These are phyloP conservation scores for Colletotrichum cuscutae DNA, from an alignment of 2,329 filamentous ascomycete genomes.

Conservation along the genomic window DNA sequence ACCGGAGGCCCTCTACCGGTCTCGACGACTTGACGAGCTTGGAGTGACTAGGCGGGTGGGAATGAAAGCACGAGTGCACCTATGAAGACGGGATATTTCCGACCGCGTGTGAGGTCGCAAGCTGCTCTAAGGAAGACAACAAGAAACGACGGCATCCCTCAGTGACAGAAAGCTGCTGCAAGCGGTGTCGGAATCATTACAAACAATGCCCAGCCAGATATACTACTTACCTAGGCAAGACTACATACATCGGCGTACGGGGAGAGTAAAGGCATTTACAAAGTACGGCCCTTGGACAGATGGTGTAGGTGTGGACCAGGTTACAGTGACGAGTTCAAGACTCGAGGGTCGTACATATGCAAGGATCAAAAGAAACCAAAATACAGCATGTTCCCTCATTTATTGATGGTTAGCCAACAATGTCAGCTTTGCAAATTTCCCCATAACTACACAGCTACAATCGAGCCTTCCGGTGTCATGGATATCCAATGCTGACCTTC, in stretches of 20 bases:
- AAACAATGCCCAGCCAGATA: neutral
- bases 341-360: conserved; percentile 6
- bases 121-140: neutral
- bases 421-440: neutral
- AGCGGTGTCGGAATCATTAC: neutral
- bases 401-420: neutral
- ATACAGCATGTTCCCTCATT: neutral
- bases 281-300: conserved; percentile 8
- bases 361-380: conserved; percentile 13
- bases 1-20: conserved; percentile 65
- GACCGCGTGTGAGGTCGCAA: neutral
- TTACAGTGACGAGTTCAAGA: neutral
- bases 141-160: neutral
- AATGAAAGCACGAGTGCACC: conserved; percentile 4
- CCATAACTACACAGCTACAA: neutral
- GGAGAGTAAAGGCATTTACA: conserved; percentile 6
- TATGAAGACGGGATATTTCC: neutral
- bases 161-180: neutral
- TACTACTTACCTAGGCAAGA: neutral
- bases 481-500: conserved; percentile 4
- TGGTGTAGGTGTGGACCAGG: conserved; percentile 3
- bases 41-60: conserved; percentile 60
- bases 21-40: conserved; percentile 75
- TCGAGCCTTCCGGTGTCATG: neutral
- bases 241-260: conserved; percentile 18